Evolutionary conservation across 176 grass and related monocot species (phyloP).

Genomic region (Otatea glauca): DNA sequence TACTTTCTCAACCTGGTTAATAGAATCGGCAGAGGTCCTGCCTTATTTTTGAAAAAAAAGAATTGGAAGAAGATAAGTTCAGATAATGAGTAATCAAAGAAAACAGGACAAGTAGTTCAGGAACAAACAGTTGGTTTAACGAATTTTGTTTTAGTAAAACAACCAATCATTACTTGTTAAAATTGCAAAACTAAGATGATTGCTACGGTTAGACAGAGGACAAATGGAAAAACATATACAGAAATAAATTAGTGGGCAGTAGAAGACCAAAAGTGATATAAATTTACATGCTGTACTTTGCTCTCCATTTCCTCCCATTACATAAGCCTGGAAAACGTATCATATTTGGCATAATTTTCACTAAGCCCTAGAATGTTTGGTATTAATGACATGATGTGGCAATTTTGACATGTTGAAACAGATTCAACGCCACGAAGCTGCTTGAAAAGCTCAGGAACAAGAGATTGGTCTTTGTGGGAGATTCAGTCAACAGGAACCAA

Average conservation of each 20-base stretch:
- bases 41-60: not conserved
- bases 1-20: not conserved
- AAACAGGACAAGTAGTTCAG: not conserved
- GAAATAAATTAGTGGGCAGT: not conserved
- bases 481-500: constrained; percentile 93
- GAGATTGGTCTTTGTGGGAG: constrained; percentile 87
- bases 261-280: not conserved
- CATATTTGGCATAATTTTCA: not conserved
- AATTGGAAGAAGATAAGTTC: not conserved
- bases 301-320: not conserved
- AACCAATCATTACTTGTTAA: not conserved
- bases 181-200: not conserved
- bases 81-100: not conserved
- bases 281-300: not conserved
- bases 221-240: not conserved
- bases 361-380: not conserved
- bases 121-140: not conserved
- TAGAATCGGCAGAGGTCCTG: not conserved
- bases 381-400: not conserved
- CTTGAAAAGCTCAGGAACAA: constrained; percentile 76
- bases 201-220: not conserved
- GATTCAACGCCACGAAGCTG: constrained; percentile 66
- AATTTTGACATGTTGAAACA: constrained; percentile 31
- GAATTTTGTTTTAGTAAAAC: not conserved
- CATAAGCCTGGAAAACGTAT: not conserved